A percentile compares a stretch with the other conserved stretches of the same genome.
phyloP scores from a whole-genome alignment of 257 asterid species.

The Petunia axillaris region DNA sequence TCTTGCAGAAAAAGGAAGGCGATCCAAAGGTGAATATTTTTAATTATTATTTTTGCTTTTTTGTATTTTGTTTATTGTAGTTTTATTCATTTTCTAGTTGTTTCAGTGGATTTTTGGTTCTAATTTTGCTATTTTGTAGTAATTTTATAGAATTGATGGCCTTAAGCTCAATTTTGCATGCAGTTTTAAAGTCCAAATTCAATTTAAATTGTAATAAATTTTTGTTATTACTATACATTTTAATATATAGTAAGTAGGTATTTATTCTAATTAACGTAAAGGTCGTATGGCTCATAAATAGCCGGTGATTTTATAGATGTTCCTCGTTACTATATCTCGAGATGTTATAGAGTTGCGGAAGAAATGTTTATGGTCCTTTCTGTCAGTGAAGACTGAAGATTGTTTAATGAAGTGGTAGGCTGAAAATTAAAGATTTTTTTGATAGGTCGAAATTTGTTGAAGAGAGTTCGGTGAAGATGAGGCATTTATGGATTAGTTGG shows the following conservation, averaged over 20 bases:
- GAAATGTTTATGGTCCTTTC: not conserved
- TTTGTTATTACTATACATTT: not conserved
- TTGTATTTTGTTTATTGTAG: not conserved
- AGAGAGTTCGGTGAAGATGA: conserved; percentile 12
- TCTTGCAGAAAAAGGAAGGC: conserved; percentile 61
- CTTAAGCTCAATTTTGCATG: conserved; percentile 18
- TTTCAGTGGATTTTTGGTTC: not conserved
- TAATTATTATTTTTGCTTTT: not conserved
- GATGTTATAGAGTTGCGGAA: not conserved
- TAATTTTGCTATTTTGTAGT: not conserved
- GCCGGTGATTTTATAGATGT: not conserved
- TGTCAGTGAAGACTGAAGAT: not conserved
- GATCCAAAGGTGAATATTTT: conserved; percentile 72
- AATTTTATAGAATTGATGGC: not conserved
- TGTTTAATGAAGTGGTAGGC: not conserved
- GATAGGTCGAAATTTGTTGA: not conserved
- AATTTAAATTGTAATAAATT: not conserved
- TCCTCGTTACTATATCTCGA: not conserved
- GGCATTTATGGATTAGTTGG: not conserved
- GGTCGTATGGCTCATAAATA: not conserved
- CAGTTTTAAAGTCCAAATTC: not conserved
- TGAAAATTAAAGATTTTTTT: not conserved
- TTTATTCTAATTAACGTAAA: too few relatives aligned
- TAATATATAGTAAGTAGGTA: not conserved
- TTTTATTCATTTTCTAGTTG: not conserved